phyloP scores from a whole-genome alignment of 179 eudicot genomes.

The Drosera spatulata region DNA sequence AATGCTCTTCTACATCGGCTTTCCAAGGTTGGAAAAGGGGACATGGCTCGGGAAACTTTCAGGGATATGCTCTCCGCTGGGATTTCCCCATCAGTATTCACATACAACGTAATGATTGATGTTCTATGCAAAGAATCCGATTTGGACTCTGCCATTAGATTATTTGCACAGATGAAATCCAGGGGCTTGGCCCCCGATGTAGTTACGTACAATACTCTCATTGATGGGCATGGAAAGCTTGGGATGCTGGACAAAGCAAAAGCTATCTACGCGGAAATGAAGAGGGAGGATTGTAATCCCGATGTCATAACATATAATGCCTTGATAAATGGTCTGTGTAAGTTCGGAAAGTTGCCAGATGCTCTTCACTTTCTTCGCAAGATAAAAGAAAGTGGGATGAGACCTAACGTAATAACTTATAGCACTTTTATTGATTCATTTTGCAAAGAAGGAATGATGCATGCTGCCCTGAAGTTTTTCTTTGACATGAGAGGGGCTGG shows the following conservation, averaged over 20 bases:
- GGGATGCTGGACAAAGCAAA: constrained; percentile 51
- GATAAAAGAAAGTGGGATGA: constrained; percentile 61
- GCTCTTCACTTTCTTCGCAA: constrained; percentile 63
- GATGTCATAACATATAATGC: constrained; percentile 90
- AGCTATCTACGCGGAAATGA: constrained; percentile 55
- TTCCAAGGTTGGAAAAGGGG: constrained; percentile 40
- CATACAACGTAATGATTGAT: constrained; percentile 78
- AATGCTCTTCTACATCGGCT: constrained; percentile 59
- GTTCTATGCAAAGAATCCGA: constrained; percentile 71
- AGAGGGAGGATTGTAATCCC: constrained; percentile 46
- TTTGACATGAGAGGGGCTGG: constrained; percentile 81
- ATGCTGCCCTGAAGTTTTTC: constrained; percentile 71
- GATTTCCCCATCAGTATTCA: constrained; percentile 60
- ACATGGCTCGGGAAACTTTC: constrained; percentile 35
- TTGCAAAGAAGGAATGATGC: constrained; percentile 85
- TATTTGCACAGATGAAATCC: constrained; percentile 56
- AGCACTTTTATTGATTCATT: constrained; percentile 95
- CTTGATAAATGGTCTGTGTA: constrained; percentile 76
- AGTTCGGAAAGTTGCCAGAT: constrained; percentile 48
- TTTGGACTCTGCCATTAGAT: constrained; percentile 36
- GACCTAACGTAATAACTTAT: constrained; percentile 85
- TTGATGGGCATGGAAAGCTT: constrained; percentile 80
- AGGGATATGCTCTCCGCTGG: constrained; percentile 59
- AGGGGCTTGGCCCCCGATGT: constrained; percentile 56
- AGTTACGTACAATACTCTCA: constrained; percentile 83